These are phyloP conservation scores for Nicotiana noctiflora DNA, from an alignment of 257 asterid species.

Conservation along the genomic window DNA sequence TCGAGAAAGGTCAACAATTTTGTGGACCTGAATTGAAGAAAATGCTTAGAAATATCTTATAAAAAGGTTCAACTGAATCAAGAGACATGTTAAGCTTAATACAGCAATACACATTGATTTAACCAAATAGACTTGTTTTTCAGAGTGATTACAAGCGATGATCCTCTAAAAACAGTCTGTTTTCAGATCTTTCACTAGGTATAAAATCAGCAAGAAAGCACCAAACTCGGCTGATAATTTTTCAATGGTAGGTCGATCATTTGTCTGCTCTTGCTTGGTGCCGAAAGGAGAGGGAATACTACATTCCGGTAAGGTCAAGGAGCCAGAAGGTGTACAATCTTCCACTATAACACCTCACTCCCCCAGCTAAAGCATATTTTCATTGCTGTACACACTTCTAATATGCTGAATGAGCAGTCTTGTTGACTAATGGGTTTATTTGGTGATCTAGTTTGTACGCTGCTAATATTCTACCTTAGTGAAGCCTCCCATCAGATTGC, in stretches of 20 bases:
- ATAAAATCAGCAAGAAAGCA: background rate
- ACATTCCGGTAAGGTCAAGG: background rate
- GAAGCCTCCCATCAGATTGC: background rate
- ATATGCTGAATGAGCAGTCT: background rate
- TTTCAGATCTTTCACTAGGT: background rate
- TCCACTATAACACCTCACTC: background rate
- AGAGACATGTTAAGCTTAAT: background rate
- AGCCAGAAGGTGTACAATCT: background rate
- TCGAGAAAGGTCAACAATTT: constrained; percentile 71
- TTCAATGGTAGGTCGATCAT: background rate
- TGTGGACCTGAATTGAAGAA: constrained; percentile 66
- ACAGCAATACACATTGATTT: background rate
- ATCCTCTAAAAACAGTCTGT: background rate
- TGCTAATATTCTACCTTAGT: background rate
- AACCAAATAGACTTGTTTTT: background rate
- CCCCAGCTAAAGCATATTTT: background rate
- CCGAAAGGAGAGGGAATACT: background rate
- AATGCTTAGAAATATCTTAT: background rate
- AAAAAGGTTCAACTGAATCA: background rate
- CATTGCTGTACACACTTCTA: background rate
- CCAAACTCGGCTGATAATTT: background rate
- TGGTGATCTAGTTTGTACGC: background rate
- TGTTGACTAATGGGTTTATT: background rate
- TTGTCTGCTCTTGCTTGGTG: background rate
- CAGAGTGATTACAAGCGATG: background rate